A percentile compares a stretch with the other conserved stretches of the same genome.
Evolutionary conservation across 306 rosid genomes (phyloP).

Genomic region (Prunus kanzakura): DNA sequence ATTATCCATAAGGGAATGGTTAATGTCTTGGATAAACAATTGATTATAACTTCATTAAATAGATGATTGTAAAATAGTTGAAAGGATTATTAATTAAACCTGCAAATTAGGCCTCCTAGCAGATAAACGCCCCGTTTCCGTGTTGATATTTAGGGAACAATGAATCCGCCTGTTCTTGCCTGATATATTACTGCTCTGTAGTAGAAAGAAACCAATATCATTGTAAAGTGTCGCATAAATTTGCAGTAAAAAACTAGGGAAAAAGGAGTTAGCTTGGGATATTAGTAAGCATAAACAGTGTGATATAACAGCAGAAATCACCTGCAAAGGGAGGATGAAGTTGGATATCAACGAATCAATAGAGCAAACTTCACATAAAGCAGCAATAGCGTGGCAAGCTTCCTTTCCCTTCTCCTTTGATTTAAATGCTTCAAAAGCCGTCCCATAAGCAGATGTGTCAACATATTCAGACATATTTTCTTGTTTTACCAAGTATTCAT

Average conservation of each 20-base stretch:
- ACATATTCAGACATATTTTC: constrained; percentile 14
- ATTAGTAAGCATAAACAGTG: background rate
- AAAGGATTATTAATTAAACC: constrained; percentile 38
- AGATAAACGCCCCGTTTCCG: constrained; percentile 91
- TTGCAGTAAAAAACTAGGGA: background rate
- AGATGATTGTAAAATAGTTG: background rate
- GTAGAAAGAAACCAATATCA: constrained; percentile 27
- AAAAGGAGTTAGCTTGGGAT: background rate
- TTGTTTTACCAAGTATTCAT: constrained; percentile 27
- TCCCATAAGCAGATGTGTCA: constrained; percentile 61
- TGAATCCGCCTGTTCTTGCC: constrained; percentile 82
- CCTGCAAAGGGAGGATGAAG: constrained; percentile 98
- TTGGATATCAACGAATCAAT: constrained; percentile 88
- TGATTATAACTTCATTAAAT: background rate
- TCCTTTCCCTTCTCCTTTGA: constrained; percentile 67
- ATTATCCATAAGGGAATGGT: background rate
- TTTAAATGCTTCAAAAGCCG: constrained; percentile 64
- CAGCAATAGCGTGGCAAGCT: constrained; percentile 96
- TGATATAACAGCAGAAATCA: constrained; percentile 20
- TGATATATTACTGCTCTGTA: constrained; percentile 78
- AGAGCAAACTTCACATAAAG: constrained; percentile 93
- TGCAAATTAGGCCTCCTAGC: constrained; percentile 97
- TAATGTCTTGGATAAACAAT: background rate
- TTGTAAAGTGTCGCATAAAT: background rate
- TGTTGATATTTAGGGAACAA: constrained; percentile 88